A percentile compares a stretch with the other conserved stretches of the same genome.
Conservation (phyloP, 2,329 filamentous ascomycete species). For the Corinectria fuckeliana region DNA sequence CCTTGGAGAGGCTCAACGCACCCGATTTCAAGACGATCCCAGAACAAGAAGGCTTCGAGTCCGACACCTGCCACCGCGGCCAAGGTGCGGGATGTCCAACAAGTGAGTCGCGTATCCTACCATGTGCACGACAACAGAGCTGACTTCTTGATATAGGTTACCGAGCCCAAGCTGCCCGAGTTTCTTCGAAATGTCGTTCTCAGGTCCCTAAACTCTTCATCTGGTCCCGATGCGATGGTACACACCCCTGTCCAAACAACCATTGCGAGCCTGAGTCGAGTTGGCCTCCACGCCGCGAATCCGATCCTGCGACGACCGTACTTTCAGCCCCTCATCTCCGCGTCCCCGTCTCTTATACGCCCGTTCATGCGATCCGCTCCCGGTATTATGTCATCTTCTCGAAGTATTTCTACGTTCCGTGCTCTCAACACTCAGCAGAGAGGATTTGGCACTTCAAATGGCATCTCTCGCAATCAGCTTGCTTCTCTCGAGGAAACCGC, state of each 20-base stretch:
- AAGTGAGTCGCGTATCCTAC: slow-evolving; percentile 24
- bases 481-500: slow-evolving; percentile 89
- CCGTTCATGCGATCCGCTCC: slow-evolving; percentile 35
- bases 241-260: slow-evolving; percentile 25
- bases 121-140: slow-evolving; percentile 3
- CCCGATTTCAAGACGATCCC: slow-evolving; percentile 17
- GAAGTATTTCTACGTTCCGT: slow-evolving; percentile 29
- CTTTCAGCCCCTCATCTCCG: slow-evolving; percentile 30
- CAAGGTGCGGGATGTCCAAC: slow-evolving; percentile 16
- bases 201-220: slow-evolving; percentile 9
- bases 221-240: slow-evolving; percentile 12
- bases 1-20: slow-evolving; percentile 41
- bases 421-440: slow-evolving; percentile 33
- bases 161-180: slow-evolving; percentile 34
- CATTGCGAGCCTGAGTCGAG: slow-evolving; percentile 34
- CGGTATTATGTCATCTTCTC: slow-evolving; percentile 27
- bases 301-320: slow-evolving; percentile 37
- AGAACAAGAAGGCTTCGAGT: slow-evolving; percentile 1
- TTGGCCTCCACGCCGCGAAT: slow-evolving; percentile 42
- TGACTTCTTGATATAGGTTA: slow-evolving; percentile 25
- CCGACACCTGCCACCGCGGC: slow-evolving; percentile 17
- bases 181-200: slow-evolving; percentile 36
- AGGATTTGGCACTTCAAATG: slow-evolving; percentile 53
- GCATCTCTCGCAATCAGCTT: slow-evolving; percentile 69
- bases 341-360: slow-evolving; percentile 30